Percentiles rank a stretch among this genome's conserved stretches.
These are phyloP conservation scores for Coemansia sp. DNA, from an alignment of 192 early-diverging fungal species.

Conservation along the genomic window DNA sequence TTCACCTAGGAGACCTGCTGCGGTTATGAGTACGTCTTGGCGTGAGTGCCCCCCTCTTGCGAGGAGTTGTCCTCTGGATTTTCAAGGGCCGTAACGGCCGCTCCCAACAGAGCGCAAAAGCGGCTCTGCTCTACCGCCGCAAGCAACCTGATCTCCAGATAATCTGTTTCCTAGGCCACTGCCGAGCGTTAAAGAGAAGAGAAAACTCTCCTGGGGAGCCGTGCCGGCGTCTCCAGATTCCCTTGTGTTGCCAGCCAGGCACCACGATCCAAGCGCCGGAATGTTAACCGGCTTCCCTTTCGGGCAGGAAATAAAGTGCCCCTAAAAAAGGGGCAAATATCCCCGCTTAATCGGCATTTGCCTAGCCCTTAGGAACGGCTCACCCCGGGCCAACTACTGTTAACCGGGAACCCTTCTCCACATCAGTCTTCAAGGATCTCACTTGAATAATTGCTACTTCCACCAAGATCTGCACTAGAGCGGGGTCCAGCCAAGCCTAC, in stretches of 20 bases:
- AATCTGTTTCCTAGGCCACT: slow-evolving; percentile 65
- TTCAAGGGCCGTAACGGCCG: slow-evolving; percentile 67
- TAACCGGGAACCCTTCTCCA: slow-evolving; percentile 77
- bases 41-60: slow-evolving; percentile 55
- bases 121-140: slow-evolving; percentile 35
- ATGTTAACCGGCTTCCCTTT: slow-evolving; percentile 82
- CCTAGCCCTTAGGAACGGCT: slow-evolving; percentile 77
- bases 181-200: slow-evolving; percentile 67
- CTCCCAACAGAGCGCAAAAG: slow-evolving; percentile 60
- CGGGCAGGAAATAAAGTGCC: slow-evolving; percentile 30
- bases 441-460: slow-evolving; percentile 81
- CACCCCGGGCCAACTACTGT: slow-evolving; percentile 73
- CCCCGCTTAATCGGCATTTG: slow-evolving; percentile 56
- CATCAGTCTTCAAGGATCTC: slow-evolving; percentile 84
- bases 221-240: slow-evolving; percentile 68
- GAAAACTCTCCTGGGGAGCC: slow-evolving; percentile 70
- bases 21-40: slow-evolving; percentile 76
- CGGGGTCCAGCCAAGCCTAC: slow-evolving; percentile 65
- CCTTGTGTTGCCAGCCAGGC: slow-evolving; percentile 66
- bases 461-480: slow-evolving; percentile 78
- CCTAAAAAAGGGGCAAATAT: no score
- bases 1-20: slow-evolving; percentile 80
- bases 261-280: slow-evolving; percentile 71
- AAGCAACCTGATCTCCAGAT: slow-evolving; percentile 60
- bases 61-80: slow-evolving; percentile 65